Conservation (phyloP, 2,329 filamentous ascomycete genomes). For the Lachnum nothofagi region DNA sequence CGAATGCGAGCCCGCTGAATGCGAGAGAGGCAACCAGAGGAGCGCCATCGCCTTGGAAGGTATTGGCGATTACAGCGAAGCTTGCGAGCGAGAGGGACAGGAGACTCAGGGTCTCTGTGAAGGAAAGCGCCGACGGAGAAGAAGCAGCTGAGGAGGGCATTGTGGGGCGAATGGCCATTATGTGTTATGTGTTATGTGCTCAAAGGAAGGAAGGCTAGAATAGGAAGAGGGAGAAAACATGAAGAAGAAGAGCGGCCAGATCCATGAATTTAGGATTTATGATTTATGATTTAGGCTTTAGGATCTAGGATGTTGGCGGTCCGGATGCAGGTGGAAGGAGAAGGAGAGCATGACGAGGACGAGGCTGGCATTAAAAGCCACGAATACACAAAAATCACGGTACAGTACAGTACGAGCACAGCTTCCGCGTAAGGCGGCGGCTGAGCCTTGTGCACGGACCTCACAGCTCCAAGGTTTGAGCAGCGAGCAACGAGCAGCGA, state of each 20-base stretch:
- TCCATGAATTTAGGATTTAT: too few relatives aligned
- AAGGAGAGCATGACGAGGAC: conserved; percentile 1
- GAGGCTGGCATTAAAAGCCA: too few relatives aligned
- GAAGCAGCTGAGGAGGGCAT: conserved; percentile 15
- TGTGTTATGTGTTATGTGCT: too few relatives aligned
- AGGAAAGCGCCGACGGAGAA: conserved; percentile 40
- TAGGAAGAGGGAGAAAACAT: not conserved
- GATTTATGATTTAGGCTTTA: too few relatives aligned
- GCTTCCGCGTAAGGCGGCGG: not conserved
- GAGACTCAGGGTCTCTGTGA: conserved; percentile 49
- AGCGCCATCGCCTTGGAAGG: conserved; percentile 76
- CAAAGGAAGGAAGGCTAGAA: not conserved
- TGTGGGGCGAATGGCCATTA: conserved; percentile 7
- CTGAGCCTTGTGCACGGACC: conserved; percentile 3
- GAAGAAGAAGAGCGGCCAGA: not conserved
- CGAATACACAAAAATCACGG: conserved; percentile 7
- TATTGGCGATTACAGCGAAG: conserved; percentile 69
- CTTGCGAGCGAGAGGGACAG: conserved; percentile 63
- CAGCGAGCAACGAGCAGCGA: too few relatives aligned
- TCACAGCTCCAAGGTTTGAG: too few relatives aligned
- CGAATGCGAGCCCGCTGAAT: conserved; percentile 79
- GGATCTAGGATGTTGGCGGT: too few relatives aligned
- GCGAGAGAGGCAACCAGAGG: conserved; percentile 84
- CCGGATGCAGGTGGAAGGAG: too few relatives aligned
- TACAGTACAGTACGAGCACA: too few relatives aligned